phyloP scores from a whole-genome alignment of 495 filamentous ascomycete genomes.

The Jackrogersella multiformis region DNA sequence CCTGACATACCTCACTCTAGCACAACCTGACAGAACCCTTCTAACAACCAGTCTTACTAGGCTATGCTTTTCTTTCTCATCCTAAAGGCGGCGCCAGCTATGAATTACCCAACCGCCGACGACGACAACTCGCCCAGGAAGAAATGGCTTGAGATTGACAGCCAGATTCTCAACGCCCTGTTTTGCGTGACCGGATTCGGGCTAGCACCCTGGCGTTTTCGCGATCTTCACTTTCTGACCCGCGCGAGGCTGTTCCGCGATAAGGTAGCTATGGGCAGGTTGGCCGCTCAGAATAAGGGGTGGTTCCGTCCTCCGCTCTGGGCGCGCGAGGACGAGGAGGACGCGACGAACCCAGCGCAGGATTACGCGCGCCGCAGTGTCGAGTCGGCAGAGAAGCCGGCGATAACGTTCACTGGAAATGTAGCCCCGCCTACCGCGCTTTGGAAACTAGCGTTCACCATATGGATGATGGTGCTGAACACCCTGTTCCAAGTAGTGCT shows the following conservation, averaged over 20 bases:
- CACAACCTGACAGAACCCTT: neutral
- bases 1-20: neutral
- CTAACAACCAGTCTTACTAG: constrained; percentile 13
- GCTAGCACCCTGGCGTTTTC: constrained; percentile 83
- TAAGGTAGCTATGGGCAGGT: constrained; percentile 35
- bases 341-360: constrained; percentile 1
- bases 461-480: constrained; percentile 70
- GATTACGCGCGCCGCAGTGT: constrained; percentile 53
- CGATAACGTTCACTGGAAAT: constrained; percentile 61
- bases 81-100: constrained; percentile 70
- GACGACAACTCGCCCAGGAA: constrained; percentile 67
- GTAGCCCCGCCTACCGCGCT: constrained; percentile 62
- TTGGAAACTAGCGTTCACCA: constrained; percentile 72
- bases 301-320: constrained; percentile 30
- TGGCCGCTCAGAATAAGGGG: constrained; percentile 27
- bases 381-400: constrained; percentile 50
- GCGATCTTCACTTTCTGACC: constrained; percentile 74
- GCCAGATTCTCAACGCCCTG: constrained; percentile 80
- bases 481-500: constrained; percentile 70
- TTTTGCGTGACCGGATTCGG: constrained; percentile 91
- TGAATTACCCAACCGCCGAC: constrained; percentile 72
- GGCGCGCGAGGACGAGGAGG: neutral
- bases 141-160: constrained; percentile 76
- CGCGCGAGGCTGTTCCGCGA: constrained; percentile 31
- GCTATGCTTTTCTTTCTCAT: constrained; percentile 83